phyloP scores from a whole-genome alignment of 331 rosid genomes.

The Telfairia occidentalis region DNA sequence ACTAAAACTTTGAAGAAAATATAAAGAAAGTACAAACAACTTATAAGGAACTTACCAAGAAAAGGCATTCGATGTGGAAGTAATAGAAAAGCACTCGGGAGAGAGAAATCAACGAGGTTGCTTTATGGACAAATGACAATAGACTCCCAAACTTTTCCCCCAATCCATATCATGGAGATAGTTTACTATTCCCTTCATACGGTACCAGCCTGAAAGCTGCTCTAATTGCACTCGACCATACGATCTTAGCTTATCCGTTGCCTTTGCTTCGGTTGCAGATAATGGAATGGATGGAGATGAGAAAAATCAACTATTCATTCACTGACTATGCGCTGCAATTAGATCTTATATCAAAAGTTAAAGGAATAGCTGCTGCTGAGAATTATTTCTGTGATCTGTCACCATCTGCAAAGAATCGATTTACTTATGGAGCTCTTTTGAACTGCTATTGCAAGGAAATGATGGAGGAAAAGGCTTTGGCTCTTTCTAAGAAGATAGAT shows the following conservation, averaged over 20 bases:
- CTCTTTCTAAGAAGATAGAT: slow-evolving; percentile 40
- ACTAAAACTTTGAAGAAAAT: background rate
- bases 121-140: background rate
- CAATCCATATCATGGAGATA: background rate
- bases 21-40: background rate
- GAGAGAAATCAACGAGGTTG: background rate
- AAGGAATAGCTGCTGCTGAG: slow-evolving; percentile 57
- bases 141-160: background rate
- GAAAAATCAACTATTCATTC: slow-evolving; percentile 33
- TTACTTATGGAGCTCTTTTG: slow-evolving; percentile 58
- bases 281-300: slow-evolving; percentile 76
- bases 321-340: slow-evolving; percentile 40
- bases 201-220: background rate
- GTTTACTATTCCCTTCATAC: background rate
- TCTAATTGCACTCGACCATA: background rate
- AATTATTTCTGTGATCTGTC: slow-evolving; percentile 36
- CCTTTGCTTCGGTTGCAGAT: slow-evolving; percentile 33
- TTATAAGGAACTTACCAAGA: background rate
- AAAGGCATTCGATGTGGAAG: background rate
- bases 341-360: slow-evolving; percentile 54
- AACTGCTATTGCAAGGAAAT: slow-evolving; percentile 55
- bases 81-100: background rate
- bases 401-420: slow-evolving; percentile 34
- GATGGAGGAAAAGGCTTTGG: slow-evolving; percentile 50
- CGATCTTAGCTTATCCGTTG: background rate